phyloP scores from a whole-genome alignment of 2,329 filamentous ascomycete genomes.

The Huntiella abstrusa region DNA sequence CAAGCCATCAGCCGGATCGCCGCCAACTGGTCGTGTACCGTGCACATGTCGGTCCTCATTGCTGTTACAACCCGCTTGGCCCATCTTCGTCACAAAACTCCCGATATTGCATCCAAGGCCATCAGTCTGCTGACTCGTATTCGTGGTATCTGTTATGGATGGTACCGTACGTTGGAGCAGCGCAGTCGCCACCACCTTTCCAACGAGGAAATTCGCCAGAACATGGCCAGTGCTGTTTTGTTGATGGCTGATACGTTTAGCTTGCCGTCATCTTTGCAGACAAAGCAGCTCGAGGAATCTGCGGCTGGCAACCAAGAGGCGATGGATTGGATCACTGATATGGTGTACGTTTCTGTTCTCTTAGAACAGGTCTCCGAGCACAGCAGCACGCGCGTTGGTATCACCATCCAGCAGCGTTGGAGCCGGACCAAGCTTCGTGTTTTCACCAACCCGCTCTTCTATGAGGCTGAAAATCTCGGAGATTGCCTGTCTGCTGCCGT shows the following conservation, averaged over 20 bases:
- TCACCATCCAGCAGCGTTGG: too few species aligned
- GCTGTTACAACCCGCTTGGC: conserved; percentile 24
- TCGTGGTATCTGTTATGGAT: not conserved
- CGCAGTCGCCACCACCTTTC: not conserved
- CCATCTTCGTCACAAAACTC: not conserved
- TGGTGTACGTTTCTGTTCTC: too few species aligned
- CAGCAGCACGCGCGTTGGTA: too few species aligned
- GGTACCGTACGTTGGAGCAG: not conserved
- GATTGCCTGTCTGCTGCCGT: not conserved
- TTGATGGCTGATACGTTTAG: not conserved
- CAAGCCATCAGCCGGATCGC: conserved; percentile 19
- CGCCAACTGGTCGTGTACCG: conserved; percentile 31
- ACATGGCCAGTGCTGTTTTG: not conserved
- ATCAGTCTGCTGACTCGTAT: not conserved
- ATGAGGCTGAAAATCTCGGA: too few species aligned
- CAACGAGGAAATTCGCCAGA: not conserved
- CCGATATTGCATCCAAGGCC: too few species aligned
- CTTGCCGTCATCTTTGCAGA: not conserved
- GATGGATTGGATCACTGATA: too few species aligned
- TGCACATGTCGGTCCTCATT: conserved; percentile 22
- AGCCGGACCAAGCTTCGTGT: too few species aligned
- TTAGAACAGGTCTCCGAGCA: too few species aligned
- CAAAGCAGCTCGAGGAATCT: too few species aligned
- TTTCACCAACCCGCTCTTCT: too few species aligned
- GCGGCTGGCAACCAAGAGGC: too few species aligned